phyloP scores from a whole-genome alignment of 176 grass and related monocot species.

The Oryza australiensis region DNA sequence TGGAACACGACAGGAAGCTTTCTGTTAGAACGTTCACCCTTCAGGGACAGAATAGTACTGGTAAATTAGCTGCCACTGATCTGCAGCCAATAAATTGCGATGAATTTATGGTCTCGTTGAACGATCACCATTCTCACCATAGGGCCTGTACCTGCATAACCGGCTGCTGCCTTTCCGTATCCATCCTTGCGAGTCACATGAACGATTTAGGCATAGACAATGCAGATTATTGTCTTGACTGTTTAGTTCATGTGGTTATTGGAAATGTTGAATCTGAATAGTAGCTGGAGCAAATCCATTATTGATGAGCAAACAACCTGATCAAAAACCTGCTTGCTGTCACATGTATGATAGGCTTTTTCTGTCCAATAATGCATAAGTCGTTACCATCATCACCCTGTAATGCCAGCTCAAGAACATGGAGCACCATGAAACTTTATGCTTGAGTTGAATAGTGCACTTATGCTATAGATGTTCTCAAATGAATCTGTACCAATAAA shows the following conservation, averaged over 20 bases:
- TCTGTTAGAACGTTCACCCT: slow-evolving; percentile 1
- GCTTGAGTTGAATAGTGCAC: slow-evolving; percentile 3
- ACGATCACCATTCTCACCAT: slow-evolving; percentile 1
- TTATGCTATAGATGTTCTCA: not conserved
- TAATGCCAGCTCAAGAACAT: slow-evolving; percentile 31
- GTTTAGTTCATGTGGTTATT: not conserved
- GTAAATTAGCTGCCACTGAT: not conserved
- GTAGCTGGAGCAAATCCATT: slow-evolving; percentile 29
- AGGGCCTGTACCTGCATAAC: not conserved
- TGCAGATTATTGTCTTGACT: not conserved
- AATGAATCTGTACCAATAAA: not conserved
- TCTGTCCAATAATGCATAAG: not conserved
- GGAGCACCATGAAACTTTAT: not conserved
- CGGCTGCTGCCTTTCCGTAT: not conserved
- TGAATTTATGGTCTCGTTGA: not conserved
- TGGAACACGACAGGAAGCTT: not conserved
- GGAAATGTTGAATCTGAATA: not conserved
- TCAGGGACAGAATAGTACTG: not conserved
- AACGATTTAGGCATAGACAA: not conserved
- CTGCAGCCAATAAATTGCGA: slow-evolving; percentile 2
- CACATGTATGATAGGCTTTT: slow-evolving; percentile 14
- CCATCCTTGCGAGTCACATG: slow-evolving; percentile 17
- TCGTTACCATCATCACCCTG: not conserved
- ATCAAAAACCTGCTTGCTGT: slow-evolving; percentile 5
- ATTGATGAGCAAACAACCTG: slow-evolving; percentile 16